Conservation (phyloP, 2,329 filamentous ascomycete genomes). For the Graphiopsis chlorocephala region DNA sequence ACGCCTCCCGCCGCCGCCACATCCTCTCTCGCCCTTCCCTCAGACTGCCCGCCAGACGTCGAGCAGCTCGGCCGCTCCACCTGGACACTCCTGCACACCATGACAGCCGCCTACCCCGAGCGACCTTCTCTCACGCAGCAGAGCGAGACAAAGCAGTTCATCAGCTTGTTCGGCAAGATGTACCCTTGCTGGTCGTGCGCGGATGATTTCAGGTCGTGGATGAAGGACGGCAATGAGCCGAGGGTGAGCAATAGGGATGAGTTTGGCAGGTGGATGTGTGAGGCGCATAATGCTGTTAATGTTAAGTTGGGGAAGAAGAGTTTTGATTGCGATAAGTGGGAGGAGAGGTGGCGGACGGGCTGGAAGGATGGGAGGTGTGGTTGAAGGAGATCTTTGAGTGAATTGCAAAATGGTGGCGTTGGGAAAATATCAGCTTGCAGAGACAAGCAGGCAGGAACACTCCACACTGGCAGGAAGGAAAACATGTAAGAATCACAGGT, state of each 20-base stretch:
- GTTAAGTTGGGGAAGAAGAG: constrained; percentile 82
- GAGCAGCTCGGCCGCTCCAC: constrained; percentile 80
- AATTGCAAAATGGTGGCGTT: constrained; percentile 13
- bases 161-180: constrained; percentile 75
- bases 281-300: constrained; percentile 85
- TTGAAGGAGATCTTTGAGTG: constrained; percentile 36
- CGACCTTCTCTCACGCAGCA: constrained; percentile 67
- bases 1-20: constrained; percentile 36
- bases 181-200: constrained; percentile 98
- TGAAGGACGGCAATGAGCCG: constrained; percentile 67
- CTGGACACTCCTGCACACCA: constrained; percentile 91
- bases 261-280: constrained; percentile 79
- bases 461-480: not conserved
- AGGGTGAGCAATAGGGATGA: constrained; percentile 58
- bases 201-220: constrained; percentile 82
- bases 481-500: not conserved
- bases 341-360: constrained; percentile 91
- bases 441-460: not conserved
- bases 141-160: constrained; percentile 71
- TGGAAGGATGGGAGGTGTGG: constrained; percentile 71
- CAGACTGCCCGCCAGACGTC: constrained; percentile 87
- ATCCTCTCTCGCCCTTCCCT: constrained; percentile 36
- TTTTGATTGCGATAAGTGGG: constrained; percentile 89
- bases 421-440: not conserved
- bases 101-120: constrained; percentile 81